phyloP scores from a whole-genome alignment of 495 filamentous ascomycete species.

The Oidiodendron maius region DNA sequence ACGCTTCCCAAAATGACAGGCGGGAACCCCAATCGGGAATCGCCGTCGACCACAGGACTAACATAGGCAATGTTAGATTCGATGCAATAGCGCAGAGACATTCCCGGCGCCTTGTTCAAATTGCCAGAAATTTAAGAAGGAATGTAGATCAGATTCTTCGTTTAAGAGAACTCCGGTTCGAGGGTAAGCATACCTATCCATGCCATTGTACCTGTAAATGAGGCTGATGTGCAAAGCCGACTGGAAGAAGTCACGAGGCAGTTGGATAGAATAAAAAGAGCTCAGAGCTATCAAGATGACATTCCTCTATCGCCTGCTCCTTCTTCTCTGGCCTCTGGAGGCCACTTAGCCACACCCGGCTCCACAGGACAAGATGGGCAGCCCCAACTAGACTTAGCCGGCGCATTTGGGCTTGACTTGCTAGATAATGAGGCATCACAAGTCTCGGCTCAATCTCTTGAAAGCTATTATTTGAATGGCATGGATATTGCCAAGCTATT shows the following conservation, averaged over 20 bases:
- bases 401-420: background rate
- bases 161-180: slow-evolving; percentile 6
- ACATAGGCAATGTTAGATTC: background rate
- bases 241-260: slow-evolving; percentile 1
- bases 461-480: background rate
- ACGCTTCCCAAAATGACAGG: background rate
- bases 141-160: background rate
- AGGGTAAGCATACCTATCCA: background rate
- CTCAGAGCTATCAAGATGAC: background rate
- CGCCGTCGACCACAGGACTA: background rate
- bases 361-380: background rate
- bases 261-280: slow-evolving; percentile 3
- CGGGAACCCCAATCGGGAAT: background rate
- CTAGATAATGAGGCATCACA: background rate
- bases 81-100: background rate
- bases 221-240: background rate
- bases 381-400: background rate
- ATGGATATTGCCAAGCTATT: background rate
- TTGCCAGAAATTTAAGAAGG: background rate
- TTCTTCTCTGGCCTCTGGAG: background rate
- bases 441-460: background rate
- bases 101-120: slow-evolving; percentile 4
- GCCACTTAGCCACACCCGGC: background rate
- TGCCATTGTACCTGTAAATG: background rate
- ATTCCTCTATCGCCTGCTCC: background rate